Percentiles rank a stretch among this genome's conserved stretches.
Evolutionary conservation across 768 basidiomycete genomes (phyloP).

Genomic region (Phylloporus arenicola): DNA sequence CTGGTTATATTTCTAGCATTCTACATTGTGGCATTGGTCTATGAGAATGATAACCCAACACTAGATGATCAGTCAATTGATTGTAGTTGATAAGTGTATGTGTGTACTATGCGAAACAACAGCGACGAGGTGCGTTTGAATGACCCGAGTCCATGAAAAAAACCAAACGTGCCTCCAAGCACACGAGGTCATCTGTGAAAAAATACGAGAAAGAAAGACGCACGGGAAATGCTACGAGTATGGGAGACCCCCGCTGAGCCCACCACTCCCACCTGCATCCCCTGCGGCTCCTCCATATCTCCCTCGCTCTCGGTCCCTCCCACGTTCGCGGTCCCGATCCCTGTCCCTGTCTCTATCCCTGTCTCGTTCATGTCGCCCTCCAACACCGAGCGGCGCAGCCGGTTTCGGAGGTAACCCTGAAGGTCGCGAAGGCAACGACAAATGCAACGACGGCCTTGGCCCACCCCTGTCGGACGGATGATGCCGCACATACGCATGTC

Average conservation of each 20-base stretch:
- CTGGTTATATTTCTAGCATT: conserved; percentile 2
- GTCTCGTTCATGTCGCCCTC: conserved; percentile 18
- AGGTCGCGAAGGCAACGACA: conserved; percentile 20
- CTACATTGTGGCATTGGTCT: conserved; percentile 2
- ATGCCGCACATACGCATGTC: conserved; percentile 9
- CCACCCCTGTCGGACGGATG: conserved; percentile 6
- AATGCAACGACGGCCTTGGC: conserved; percentile 7
- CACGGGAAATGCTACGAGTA: conserved; percentile 21
- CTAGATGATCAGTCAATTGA: conserved; percentile 12
- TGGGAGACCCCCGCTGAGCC: conserved; percentile 23
- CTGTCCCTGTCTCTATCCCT: conserved; percentile 8
- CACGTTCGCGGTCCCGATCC: conserved; percentile 15
- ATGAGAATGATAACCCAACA: conserved; percentile 6
- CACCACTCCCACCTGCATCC: conserved; percentile 3
- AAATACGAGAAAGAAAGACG: neutral
- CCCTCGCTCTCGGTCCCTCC: conserved; percentile 18
- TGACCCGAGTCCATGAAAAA: neutral
- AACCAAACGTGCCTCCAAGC: neutral
- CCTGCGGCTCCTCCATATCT: conserved; percentile 4
- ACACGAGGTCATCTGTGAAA: neutral
- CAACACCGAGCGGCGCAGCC: conserved; percentile 7
- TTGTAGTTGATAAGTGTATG: conserved; percentile 16
- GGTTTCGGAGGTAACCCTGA: conserved; percentile 19
- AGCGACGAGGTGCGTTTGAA: neutral
- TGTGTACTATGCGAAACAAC: conserved; percentile 15